phyloP scores from a whole-genome alignment of 1,284 basidiomycete species.

The Ganoderma resinaceum region DNA sequence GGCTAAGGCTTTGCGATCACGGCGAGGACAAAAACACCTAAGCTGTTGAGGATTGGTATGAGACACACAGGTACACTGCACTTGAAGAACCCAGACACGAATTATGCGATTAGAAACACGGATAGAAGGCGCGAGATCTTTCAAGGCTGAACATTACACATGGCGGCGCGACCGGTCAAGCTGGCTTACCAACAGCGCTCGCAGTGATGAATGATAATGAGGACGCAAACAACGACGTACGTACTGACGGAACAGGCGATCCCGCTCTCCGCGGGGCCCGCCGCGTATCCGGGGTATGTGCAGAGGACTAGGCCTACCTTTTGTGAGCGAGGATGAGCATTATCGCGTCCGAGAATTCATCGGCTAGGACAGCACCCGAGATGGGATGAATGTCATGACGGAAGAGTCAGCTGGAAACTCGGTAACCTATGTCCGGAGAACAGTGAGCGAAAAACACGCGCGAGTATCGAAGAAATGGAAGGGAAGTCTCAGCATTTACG shows the following conservation, averaged over 20 bases:
- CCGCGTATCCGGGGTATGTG: neutral
- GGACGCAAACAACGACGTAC: slow-evolving; percentile 1
- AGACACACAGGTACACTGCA: neutral
- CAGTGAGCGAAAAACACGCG: neutral
- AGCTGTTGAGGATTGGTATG: neutral
- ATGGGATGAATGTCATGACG: neutral
- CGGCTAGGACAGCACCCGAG: neutral
- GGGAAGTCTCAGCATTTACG: neutral
- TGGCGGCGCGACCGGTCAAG: neutral
- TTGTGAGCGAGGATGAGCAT: neutral
- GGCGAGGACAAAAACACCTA: neutral
- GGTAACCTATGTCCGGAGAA: neutral
- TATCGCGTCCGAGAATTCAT: neutral
- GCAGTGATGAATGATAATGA: slow-evolving; percentile 13
- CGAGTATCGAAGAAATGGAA: neutral
- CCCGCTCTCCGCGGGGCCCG: neutral
- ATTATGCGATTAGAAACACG: neutral
- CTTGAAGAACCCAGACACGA: neutral
- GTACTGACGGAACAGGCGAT: neutral
- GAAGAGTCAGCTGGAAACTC: neutral
- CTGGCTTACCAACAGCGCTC: slow-evolving; percentile 19
- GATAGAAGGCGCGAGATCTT: neutral
- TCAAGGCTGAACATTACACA: neutral
- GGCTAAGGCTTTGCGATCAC: slow-evolving; percentile 10
- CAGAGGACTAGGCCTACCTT: neutral